Base-by-base conservation (phyloP, 768 basidiomycete species). In the Suillus clintonianus region DNA sequence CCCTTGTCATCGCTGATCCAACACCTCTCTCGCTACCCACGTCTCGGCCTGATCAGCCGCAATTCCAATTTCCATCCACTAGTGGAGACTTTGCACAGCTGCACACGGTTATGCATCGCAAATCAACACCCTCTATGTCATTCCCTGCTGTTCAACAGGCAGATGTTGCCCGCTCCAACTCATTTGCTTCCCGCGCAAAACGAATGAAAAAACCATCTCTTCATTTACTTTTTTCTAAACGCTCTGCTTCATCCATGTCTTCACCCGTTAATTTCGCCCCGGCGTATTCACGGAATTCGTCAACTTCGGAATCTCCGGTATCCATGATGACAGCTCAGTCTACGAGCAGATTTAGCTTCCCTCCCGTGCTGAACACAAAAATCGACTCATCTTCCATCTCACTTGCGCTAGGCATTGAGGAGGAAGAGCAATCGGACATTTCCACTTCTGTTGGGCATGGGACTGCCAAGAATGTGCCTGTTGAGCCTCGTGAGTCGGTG, bases 181-280 rank as follows among this genome's bases (percentile, higher is more conserved):
- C 74, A 67, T 30, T 75, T 34, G 65, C 67, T 66, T 73, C 73
- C 36, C 68, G 72, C 54, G 71, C 76, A 30, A 73, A 72, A 60
- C 80, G 78, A 62, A 72, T 82, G 63, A 91, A 89, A 75, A 89
- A 87, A 58, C 89, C 91, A 0, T 91, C 90, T 3, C 75, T 91
- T 62, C 86, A 86, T 57, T 76, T 90, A 19, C 78, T 91, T 22
- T 89, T 92, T 72, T 81, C 87, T 37, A 90, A 89, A 77, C 84
- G 82, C 55, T 86, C 89, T 7, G 74, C 79, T 3, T 84, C 87
- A 27, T 80, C 85, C 4, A 68, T 84, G 51, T 73, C 74, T 30
- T 70, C 72, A 54, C 72, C 76, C 42, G 36, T 76, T 73, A 34
- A 74, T 76, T 9, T 66, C 62, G 48, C 34, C 68, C 37, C 74